Evolutionary conservation across 2,329 filamentous ascomycete species (phyloP), one percentile per base, ranked within the genome.

Genomic region (Fonsecaea nubica): DNA sequence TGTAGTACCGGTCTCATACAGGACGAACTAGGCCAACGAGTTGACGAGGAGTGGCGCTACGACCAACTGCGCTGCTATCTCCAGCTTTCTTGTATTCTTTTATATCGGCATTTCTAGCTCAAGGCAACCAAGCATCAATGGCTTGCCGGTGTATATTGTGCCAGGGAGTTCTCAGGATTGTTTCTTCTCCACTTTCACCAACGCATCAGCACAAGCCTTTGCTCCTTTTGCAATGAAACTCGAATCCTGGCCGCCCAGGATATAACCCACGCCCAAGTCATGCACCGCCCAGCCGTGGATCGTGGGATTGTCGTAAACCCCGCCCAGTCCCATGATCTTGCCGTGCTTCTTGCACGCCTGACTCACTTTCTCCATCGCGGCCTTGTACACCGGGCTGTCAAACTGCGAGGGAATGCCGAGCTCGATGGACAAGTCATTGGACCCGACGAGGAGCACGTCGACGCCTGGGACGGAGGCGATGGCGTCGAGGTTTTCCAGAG

Each of bases 181-280:
- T 3, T 25, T 36, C 21, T 21, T 45, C 42, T 59, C 36, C 6
- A 48, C 25, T 15, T 30, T 53, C 33, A 25, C 50, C 62, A 64
- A 25, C 35, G 48, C 45, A 4, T 64, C 56, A 36, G 56, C n/a
- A 56, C 63, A 64, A 2, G n/a, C 30, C 30, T 36, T 58, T 36
- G 63, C 56, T n/a, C 57, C 64, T 55, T 65, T 71, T 13, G 64
- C 53, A 33, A 71, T 63, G 18, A 71, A 67, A 36, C 64, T 65
- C 48, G 68, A 45, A 52, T 71, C 69, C 21, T 67, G 62, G n/a
- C 65, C 64, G 18, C 69, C 67, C 15, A 71, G 36, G 8, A 70
- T 63, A 42, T 58, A 70, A 7, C 64, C 48, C 4, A 65, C 69
- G 10, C 64, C 66, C 12, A 69, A 48, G n/a, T 62, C 45, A n/a